A percentile compares a stretch with the other conserved stretches of the same genome.
Evolutionary conservation across 148 eudicot species (phyloP).

Genomic region (Cornus florida): DNA sequence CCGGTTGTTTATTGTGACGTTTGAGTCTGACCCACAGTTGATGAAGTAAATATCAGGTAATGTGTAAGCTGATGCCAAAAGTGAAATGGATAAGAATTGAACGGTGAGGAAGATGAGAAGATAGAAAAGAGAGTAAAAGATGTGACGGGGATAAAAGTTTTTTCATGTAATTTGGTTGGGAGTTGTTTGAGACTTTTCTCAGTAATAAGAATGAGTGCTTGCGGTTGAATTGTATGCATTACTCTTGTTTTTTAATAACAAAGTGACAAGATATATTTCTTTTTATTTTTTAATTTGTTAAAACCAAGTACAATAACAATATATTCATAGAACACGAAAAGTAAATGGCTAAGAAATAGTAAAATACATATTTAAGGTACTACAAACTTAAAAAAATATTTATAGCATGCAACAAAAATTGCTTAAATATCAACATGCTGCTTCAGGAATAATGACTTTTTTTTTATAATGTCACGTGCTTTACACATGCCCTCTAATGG

Average conservation of each 20-base stretch:
- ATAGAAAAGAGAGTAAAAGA: background rate
- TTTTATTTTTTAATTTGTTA: too few species aligned
- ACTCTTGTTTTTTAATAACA: too few species aligned
- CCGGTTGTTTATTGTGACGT: conserved; percentile 19
- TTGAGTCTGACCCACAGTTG: conserved; percentile 49
- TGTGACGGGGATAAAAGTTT: background rate
- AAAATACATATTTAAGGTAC: too few species aligned
- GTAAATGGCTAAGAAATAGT: too few species aligned
- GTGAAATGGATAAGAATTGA: conserved; percentile 1
- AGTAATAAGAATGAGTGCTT: background rate
- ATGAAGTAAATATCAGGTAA: conserved; percentile 35
- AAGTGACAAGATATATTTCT: too few species aligned
- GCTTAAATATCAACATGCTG: too few species aligned
- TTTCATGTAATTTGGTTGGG: conserved; percentile 1
- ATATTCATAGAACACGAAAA: background rate
- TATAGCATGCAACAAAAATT: background rate
- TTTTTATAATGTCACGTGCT: conserved; percentile 14
- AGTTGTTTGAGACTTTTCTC: background rate
- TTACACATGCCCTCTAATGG: conserved; percentile 25
- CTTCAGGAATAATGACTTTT: background rate
- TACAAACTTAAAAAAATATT: background rate
- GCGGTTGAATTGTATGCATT: background rate
- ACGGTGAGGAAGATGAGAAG: background rate
- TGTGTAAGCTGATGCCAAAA: conserved; percentile 4
- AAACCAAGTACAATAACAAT: too few species aligned